A percentile compares a stretch with the other conserved stretches of the same genome.
phyloP scores from a whole-genome alignment of 495 filamentous ascomycete species.

The Lineolata rhizophorae region DNA sequence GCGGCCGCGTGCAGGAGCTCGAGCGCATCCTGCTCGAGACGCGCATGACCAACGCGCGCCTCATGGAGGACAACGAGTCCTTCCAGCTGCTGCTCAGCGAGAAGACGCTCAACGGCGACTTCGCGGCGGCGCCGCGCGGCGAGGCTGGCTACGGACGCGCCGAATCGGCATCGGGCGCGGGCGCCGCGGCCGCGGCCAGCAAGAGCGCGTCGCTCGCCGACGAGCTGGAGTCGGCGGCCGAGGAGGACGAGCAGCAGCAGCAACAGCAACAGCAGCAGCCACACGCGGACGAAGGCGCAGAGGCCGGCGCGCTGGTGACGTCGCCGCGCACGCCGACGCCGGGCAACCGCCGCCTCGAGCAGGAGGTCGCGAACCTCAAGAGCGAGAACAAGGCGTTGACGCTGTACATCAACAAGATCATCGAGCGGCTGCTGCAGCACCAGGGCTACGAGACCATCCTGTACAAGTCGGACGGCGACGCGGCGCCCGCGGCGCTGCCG shows the following conservation, averaged over 20 bases:
- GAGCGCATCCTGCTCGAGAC: slow-evolving; percentile 76
- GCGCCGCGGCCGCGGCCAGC: not conserved
- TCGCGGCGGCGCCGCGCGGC: slow-evolving; percentile 22
- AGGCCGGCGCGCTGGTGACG: slow-evolving; percentile 5
- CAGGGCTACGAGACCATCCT: slow-evolving; percentile 87
- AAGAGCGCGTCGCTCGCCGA: slow-evolving; percentile 57
- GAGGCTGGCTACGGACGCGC: too few relatives aligned
- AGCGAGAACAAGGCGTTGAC: slow-evolving; percentile 94
- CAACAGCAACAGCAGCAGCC: too few relatives aligned
- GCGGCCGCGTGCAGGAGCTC: slow-evolving; percentile 61
- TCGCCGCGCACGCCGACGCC: too few relatives aligned
- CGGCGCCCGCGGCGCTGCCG: slow-evolving; percentile 6
- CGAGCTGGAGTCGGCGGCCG: slow-evolving; percentile 40
- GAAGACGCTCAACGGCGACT: slow-evolving; percentile 85
- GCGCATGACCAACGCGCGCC: slow-evolving; percentile 75
- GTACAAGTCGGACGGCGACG: slow-evolving; percentile 45
- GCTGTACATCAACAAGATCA: slow-evolving; percentile 95
- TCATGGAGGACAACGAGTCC: slow-evolving; percentile 98
- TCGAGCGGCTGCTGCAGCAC: slow-evolving; percentile 78
- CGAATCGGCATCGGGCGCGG: not conserved
- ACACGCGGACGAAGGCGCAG: slow-evolving; percentile 23
- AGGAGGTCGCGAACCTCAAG: slow-evolving; percentile 59
- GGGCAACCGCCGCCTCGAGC: slow-evolving; percentile 43
- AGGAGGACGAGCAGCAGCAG: slow-evolving; percentile 18
- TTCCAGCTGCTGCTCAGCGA: slow-evolving; percentile 87